Percentiles rank a stretch among this genome's conserved stretches.
These are phyloP conservation scores for Cornus florida DNA, from an alignment of 148 eudicot species.

Conservation along the genomic window DNA sequence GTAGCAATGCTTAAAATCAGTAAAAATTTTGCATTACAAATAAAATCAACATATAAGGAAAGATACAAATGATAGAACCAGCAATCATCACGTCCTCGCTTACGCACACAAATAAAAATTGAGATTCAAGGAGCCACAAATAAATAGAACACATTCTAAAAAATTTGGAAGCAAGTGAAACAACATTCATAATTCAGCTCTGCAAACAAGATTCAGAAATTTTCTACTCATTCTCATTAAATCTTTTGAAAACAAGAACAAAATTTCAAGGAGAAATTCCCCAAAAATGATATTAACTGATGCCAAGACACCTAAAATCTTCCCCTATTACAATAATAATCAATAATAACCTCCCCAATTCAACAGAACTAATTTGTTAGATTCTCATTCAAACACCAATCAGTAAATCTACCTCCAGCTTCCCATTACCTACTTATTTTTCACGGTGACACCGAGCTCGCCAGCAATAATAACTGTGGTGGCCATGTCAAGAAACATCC, in stretches of 20 bases:
- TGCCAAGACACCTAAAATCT: slow-evolving; percentile 6
- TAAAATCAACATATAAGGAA: too few species aligned
- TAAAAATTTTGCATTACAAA: not conserved
- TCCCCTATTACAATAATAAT: slow-evolving; percentile 11
- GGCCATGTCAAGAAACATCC: slow-evolving; percentile 87
- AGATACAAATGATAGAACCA: not conserved
- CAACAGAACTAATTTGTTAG: not conserved
- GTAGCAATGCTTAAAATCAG: not conserved
- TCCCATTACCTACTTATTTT: slow-evolving; percentile 31
- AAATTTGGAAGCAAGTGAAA: not conserved
- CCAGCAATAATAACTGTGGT: slow-evolving; percentile 79
- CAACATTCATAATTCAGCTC: not conserved
- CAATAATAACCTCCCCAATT: slow-evolving; percentile 8
- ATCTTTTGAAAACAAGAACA: slow-evolving; percentile 2
- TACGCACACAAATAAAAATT: not conserved
- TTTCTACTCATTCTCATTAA: not conserved
- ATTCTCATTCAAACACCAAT: not conserved
- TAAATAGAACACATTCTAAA: not conserved
- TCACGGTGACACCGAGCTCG: slow-evolving; percentile 59
- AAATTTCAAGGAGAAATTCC: slow-evolving; percentile 5
- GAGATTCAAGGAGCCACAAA: not conserved
- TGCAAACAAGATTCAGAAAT: not conserved
- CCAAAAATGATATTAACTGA: slow-evolving; percentile 9
- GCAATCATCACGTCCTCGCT: not conserved
- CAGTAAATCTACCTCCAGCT: slow-evolving; percentile 14